These are phyloP conservation scores for Coleophoma eucalyptorum DNA, from an alignment of 2,329 filamentous ascomycete species.

Conservation along the genomic window DNA sequence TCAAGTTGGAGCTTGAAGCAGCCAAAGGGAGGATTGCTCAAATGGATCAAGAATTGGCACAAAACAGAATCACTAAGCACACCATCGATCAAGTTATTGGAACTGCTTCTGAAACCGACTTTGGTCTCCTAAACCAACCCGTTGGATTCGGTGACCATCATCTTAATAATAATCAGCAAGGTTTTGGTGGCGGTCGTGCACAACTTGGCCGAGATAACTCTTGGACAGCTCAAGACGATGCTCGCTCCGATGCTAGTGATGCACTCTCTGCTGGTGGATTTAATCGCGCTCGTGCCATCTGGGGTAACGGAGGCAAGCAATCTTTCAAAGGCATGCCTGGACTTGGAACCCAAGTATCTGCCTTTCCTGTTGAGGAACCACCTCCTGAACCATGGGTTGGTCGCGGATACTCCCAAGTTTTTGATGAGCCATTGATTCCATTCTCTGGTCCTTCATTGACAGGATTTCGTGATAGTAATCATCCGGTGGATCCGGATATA, in stretches of 20 bases:
- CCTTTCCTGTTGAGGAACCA: constrained; percentile 27
- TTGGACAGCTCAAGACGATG: constrained; percentile 52
- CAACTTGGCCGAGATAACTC: constrained; percentile 35
- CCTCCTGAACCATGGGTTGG: constrained; percentile 44
- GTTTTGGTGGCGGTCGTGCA: constrained; percentile 30
- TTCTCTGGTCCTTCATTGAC: constrained; percentile 20
- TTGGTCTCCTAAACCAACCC: constrained; percentile 18
- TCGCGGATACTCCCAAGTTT: constrained; percentile 26
- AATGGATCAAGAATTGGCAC: constrained; percentile 67
- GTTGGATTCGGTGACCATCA: constrained; percentile 18
- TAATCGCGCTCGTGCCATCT: constrained; percentile 51
- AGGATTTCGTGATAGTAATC: constrained; percentile 21
- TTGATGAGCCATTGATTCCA: constrained; percentile 20
- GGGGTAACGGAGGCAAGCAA: constrained; percentile 42
- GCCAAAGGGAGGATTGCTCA: constrained; percentile 68
- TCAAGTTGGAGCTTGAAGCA: constrained; percentile 68
- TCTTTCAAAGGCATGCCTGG: constrained; percentile 24
- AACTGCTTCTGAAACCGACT: constrained; percentile 41
- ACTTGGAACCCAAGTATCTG: constrained; percentile 7
- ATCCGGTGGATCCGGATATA: constrained; percentile 23
- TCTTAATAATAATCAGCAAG: constrained; percentile 16
- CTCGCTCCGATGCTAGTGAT: constrained; percentile 54
- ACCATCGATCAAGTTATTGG: constrained; percentile 53
- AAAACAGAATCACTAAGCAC: constrained; percentile 56
- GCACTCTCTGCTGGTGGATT: constrained; percentile 46